phyloP scores from a whole-genome alignment of 805 yeast genomes.

The Candida orba region DNA sequence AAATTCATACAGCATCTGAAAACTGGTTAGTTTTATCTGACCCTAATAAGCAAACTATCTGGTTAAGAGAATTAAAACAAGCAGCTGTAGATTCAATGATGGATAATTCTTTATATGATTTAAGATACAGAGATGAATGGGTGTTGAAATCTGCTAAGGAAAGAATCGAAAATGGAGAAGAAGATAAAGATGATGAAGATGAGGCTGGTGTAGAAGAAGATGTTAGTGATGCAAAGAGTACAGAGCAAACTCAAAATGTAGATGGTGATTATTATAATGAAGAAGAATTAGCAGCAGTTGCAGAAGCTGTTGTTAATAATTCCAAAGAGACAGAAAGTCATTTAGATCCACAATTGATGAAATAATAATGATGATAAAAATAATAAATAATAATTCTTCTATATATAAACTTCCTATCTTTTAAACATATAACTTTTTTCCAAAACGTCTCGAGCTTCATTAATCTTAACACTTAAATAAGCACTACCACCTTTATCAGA shows the following conservation, averaged over 20 bases:
- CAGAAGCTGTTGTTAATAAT: conserved; percentile 21
- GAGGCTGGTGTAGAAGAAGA: conserved; percentile 1
- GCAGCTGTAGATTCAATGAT: conserved; percentile 40
- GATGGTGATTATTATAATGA: conserved; percentile 14
- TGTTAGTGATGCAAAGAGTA: background rate
- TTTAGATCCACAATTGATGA: conserved; percentile 15
- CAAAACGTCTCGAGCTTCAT: conserved; percentile 76
- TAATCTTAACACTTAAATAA: conserved; percentile 74
- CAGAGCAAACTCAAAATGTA: background rate
- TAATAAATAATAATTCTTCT: background rate
- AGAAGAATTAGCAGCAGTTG: conserved; percentile 21
- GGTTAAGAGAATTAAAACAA: conserved; percentile 36
- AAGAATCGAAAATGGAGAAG: conserved; percentile 1
- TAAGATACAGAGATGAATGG: conserved; percentile 36
- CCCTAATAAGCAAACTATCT: conserved; percentile 31
- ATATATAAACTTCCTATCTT: conserved; percentile 1
- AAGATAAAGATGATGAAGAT: conserved; percentile 1
- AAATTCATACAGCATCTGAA: conserved; percentile 38
- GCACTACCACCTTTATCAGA: conserved; percentile 89
- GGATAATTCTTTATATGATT: conserved; percentile 33
- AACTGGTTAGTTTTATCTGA: conserved; percentile 35
- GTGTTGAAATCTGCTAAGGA: conserved; percentile 25
- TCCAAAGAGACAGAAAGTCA: conserved; percentile 5
- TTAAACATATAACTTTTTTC: conserved; percentile 51
- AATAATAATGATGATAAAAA: background rate